Percentiles rank a stretch among this genome's conserved stretches.
These are phyloP conservation scores for Solanum habrochaites DNA, from an alignment of 257 asterid species.

Conservation along the genomic window DNA sequence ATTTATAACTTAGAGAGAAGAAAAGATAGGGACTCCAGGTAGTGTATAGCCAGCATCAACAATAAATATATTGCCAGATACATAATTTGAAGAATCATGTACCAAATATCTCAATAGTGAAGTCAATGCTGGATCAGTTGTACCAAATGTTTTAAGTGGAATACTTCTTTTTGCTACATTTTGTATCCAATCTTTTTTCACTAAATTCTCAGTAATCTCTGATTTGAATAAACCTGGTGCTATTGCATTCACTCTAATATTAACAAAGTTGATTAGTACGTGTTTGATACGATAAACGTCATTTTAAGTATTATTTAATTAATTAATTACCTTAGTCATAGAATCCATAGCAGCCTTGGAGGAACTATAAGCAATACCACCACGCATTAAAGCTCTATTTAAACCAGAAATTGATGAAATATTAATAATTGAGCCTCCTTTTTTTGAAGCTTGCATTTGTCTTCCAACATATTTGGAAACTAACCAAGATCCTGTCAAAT, in stretches of 20 bases:
- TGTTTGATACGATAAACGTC: not conserved
- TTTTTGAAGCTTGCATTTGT: conserved; percentile 22
- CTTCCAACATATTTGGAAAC: conserved; percentile 37
- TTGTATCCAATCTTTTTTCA: conserved; percentile 46
- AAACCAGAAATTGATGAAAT: conserved; percentile 50
- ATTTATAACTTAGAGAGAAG: conserved; percentile 34
- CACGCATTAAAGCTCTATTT: conserved; percentile 38
- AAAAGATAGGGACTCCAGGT: conserved; percentile 48
- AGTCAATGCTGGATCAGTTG: conserved; percentile 56
- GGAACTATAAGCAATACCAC: conserved; percentile 38
- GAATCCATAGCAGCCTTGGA: conserved; percentile 40
- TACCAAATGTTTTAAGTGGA: conserved; percentile 47
- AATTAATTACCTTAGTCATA: conserved; percentile 32
- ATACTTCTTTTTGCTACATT: conserved; percentile 26
- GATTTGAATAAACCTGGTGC: conserved; percentile 64
- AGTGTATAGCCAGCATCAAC: conserved; percentile 56
- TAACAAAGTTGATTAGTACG: not conserved
- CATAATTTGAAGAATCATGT: conserved; percentile 49
- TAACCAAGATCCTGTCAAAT: conserved; percentile 43
- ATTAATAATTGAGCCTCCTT: conserved; percentile 43
- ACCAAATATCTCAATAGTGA: conserved; percentile 45
- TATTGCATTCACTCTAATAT: conserved; percentile 65
- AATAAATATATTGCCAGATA: conserved; percentile 45
- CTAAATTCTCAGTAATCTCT: conserved; percentile 50
- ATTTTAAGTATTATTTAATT: not conserved